Evolutionary conservation across 495 filamentous ascomycete genomes (phyloP).

Genomic region (Annulohypoxylon moriforme): DNA sequence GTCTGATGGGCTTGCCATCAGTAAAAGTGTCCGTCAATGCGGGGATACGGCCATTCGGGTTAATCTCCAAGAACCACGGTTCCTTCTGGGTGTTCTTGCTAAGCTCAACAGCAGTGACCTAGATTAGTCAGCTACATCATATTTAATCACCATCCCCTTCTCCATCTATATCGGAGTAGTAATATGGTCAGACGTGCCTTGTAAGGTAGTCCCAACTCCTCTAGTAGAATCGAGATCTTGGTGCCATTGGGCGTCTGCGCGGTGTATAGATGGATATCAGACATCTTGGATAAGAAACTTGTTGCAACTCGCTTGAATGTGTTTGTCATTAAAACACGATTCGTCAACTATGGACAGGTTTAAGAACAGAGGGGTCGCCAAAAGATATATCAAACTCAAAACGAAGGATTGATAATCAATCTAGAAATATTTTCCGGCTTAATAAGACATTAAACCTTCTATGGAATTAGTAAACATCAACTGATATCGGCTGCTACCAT

Average conservation of each 20-base stretch:
- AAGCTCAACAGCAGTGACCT: slow-evolving; percentile 74
- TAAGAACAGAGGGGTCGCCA: neutral
- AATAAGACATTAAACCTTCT: slow-evolving; percentile 21
- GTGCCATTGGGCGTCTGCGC: slow-evolving; percentile 77
- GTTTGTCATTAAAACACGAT: slow-evolving; percentile 28
- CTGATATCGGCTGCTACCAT: neutral
- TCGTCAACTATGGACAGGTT: neutral
- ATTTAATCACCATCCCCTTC: neutral
- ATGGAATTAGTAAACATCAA: neutral
- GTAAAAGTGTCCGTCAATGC: slow-evolving; percentile 81
- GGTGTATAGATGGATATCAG: slow-evolving; percentile 63
- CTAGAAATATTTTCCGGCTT: slow-evolving; percentile 27
- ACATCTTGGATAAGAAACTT: slow-evolving; percentile 36
- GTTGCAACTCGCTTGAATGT: slow-evolving; percentile 38
- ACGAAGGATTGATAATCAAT: slow-evolving; percentile 37
- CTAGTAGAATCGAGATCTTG: slow-evolving; percentile 89
- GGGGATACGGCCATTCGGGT: slow-evolving; percentile 96
- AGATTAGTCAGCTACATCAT: slow-evolving; percentile 28
- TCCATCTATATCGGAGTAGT: slow-evolving; percentile 46
- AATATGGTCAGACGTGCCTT: slow-evolving; percentile 48
- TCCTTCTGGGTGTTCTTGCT: slow-evolving; percentile 79
- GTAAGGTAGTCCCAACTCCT: slow-evolving; percentile 82
- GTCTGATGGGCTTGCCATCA: slow-evolving; percentile 76
- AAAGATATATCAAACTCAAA: neutral
- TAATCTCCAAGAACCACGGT: slow-evolving; percentile 88